Conservation (phyloP, 2,329 filamentous ascomycete species). For the Passalora sequoiae region DNA sequence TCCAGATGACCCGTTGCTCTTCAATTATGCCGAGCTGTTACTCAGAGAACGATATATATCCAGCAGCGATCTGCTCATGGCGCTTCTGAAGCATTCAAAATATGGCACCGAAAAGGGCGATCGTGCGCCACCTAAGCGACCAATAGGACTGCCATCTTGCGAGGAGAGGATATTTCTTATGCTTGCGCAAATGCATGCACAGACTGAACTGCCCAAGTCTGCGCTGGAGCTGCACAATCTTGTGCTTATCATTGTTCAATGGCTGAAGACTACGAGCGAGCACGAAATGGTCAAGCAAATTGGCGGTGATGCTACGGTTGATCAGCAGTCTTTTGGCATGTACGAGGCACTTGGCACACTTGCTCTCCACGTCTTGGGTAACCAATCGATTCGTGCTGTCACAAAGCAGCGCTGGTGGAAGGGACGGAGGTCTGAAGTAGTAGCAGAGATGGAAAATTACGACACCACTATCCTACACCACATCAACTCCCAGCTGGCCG, state of each 20-base stretch:
- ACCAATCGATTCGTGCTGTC: conserved; percentile 23
- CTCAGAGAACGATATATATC: conserved; percentile 22
- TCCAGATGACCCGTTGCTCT: conserved; percentile 29
- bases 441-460: conserved; percentile 30
- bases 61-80: conserved; percentile 27
- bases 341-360: conserved; percentile 33
- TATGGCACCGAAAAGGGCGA: conserved; percentile 8
- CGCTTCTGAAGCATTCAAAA: conserved; percentile 27
- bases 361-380: conserved; percentile 27
- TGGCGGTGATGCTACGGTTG: conserved; percentile 22
- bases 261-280: conserved; percentile 28
- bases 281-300: conserved; percentile 31
- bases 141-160: conserved; percentile 23
- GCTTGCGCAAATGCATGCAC: conserved; percentile 25
- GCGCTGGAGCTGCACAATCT: conserved; percentile 18
- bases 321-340: conserved; percentile 22
- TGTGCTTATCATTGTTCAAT: conserved; percentile 26
- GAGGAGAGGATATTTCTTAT: conserved; percentile 33
- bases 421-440: conserved; percentile 22
- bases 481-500: conserved; percentile 30
- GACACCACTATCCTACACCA: conserved; percentile 32
- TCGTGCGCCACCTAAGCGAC: conserved; percentile 1
- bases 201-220: conserved; percentile 17
- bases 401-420: conserved; percentile 31
- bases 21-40: conserved; percentile 26